Evolutionary conservation across 306 rosid genomes (phyloP), one percentile per base, ranked within the genome.

Genomic region (Arachis hypogaea): DNA sequence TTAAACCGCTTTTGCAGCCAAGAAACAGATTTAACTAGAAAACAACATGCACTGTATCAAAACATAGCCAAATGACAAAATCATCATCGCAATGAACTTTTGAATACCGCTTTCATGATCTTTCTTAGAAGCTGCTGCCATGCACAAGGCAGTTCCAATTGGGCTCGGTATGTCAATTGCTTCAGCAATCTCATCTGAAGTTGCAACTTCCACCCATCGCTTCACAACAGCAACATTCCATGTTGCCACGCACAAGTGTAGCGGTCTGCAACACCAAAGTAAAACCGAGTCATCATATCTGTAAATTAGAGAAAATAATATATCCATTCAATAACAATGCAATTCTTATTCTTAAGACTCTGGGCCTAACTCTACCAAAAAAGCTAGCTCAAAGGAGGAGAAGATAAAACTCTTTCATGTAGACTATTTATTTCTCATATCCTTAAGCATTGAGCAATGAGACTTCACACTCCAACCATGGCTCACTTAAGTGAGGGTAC

Each of bases 51-150:
- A 30, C 43, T 81, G 51, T 67, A 66, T 36, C 36, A 55, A 79
- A 59, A 70, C 54, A 69, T 12, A 70, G 28, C 36, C 50, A 62
- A 68, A 64, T 63, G 56, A 59, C 56, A 45, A 72, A 68, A 76
- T 76, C 60, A 36, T 52, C 50, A 73, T 63, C 46, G 69, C 69
- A 56, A 72, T 40, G 51, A 72, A 72, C 74, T 61, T 67, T 75
- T 41, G 66, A 18, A 69, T 89, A 94, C 99, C 99, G 80, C 73
- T 84, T 85, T 94, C 96, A 82, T 90, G 99, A 81, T 89, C 96
- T 77, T 92, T 94, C 88, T 94, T 94, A 55, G 95, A 82, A 69
- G 93, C 93, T 82, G 99, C 97, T 12, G 99, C 99, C 96, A 94
- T 89, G 81, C 99, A 94, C 79, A 94, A 81, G 10, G 99, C 95